Percentiles rank a stretch among this genome's conserved stretches.
These are phyloP conservation scores for Podaxis rugospora DNA, from an alignment of 768 basidiomycete genomes.

Conservation along the genomic window DNA sequence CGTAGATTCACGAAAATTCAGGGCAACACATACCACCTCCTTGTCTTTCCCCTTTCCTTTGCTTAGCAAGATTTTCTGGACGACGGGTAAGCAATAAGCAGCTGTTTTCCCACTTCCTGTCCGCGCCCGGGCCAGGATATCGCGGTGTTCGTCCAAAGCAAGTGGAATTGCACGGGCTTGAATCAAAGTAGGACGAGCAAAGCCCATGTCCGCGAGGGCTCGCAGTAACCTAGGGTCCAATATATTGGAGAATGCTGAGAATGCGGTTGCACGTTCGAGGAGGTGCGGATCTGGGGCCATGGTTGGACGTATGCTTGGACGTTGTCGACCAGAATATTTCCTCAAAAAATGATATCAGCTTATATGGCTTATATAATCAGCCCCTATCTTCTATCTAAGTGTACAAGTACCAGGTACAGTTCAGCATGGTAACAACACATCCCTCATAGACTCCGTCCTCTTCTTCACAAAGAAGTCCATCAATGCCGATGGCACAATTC, in stretches of 20 bases:
- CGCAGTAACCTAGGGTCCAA: conserved; percentile 84
- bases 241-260: conserved; percentile 65
- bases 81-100: conserved; percentile 88
- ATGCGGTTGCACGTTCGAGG: conserved; percentile 45
- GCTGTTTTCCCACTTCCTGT: conserved; percentile 98
- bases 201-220: conserved; percentile 85
- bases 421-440: not conserved
- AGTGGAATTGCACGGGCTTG: conserved; percentile 91
- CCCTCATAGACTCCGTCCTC: not conserved
- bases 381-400: not conserved
- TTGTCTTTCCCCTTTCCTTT: conserved; percentile 11
- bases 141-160: conserved; percentile 73
- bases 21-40: not conserved
- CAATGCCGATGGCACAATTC: not conserved
- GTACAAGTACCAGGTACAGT: not conserved
- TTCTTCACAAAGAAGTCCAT: not conserved
- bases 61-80: conserved; percentile 74
- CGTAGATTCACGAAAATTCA: conserved; percentile 29
- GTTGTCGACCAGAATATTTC: not conserved
- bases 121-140: conserved; percentile 90
- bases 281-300: conserved; percentile 22
- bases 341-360: conserved; percentile 7
- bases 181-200: conserved; percentile 87
- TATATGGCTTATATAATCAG: not conserved
- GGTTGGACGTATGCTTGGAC: not conserved